A percentile compares a stretch with the other conserved stretches of the same genome.
These are phyloP conservation scores for Dissophora globulifera DNA, from an alignment of 192 early-diverging fungal genomes.

Conservation along the genomic window DNA sequence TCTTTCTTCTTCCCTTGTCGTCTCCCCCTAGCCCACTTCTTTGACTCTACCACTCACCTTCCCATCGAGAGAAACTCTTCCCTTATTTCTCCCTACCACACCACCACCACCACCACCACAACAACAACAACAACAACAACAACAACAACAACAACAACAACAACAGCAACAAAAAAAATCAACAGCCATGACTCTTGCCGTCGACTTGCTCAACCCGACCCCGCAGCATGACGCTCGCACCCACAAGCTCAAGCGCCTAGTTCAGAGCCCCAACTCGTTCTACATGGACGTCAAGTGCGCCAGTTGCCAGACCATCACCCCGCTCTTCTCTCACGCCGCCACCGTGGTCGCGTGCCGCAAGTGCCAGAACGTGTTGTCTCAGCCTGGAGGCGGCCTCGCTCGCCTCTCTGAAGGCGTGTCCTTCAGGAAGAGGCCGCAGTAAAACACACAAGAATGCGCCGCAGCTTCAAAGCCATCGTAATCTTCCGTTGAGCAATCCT, in stretches of 20 bases:
- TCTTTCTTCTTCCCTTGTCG: too few species aligned
- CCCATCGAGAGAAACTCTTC: too few species aligned
- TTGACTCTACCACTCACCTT: too few species aligned
- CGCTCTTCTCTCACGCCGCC: constrained; percentile 92
- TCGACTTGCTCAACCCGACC: constrained; percentile 95
- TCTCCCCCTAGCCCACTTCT: too few species aligned
- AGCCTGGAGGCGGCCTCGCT: constrained; percentile 91
- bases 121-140: too few species aligned
- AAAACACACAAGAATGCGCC: constrained; percentile 43
- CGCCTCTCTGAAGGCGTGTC: constrained; percentile 83
- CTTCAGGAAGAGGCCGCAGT: constrained; percentile 84
- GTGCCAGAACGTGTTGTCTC: constrained; percentile 87
- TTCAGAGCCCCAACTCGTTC: constrained; percentile 89
- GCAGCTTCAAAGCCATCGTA: too few species aligned
- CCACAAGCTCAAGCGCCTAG: constrained; percentile 72
- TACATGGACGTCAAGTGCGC: constrained; percentile 99
- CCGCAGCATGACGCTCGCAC: constrained; percentile 74
- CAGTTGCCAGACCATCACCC: constrained; percentile 86
- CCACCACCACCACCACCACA: too few species aligned
- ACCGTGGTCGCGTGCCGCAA: constrained; percentile 87
- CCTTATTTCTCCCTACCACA: too few species aligned
- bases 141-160: too few species aligned
- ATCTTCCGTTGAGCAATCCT: too few species aligned
- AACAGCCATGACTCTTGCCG: constrained; percentile 69
- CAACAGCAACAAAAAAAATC: constrained; percentile 2